phyloP scores from a whole-genome alignment of 2,329 filamentous ascomycete genomes.

The Coleophoma cylindrospora region DNA sequence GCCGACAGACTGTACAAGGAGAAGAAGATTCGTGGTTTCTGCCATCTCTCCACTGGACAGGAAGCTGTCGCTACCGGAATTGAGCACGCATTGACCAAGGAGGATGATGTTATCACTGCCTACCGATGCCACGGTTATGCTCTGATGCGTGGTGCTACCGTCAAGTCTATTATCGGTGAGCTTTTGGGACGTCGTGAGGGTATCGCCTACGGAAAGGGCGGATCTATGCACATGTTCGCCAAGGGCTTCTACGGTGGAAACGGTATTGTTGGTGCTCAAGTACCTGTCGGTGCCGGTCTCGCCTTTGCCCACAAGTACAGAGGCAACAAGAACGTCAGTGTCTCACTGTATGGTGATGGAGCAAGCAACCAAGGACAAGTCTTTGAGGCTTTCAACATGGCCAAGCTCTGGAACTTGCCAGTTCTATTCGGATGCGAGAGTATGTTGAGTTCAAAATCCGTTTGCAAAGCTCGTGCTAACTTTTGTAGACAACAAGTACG shows the following conservation, averaged over 20 bases:
- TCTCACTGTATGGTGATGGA: slow-evolving; percentile 95
- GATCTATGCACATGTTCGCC: slow-evolving; percentile 99
- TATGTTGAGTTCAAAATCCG: slow-evolving; percentile 43
- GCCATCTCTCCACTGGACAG: slow-evolving; percentile 95
- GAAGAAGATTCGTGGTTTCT: slow-evolving; percentile 99
- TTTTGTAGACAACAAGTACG: slow-evolving; percentile 93
- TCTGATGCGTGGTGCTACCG: slow-evolving; percentile 86
- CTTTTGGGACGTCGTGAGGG: slow-evolving; percentile 91
- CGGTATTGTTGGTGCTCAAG: slow-evolving; percentile 97
- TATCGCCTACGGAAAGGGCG: slow-evolving; percentile 98
- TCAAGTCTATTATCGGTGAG: slow-evolving; percentile 93
- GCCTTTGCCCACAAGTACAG: slow-evolving; percentile 97
- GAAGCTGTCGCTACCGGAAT: slow-evolving; percentile 97
- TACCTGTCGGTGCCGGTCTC: slow-evolving; percentile 92
- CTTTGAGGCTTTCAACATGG: slow-evolving; percentile 99
- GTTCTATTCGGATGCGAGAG: slow-evolving; percentile 97
- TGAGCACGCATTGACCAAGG: slow-evolving; percentile 87
- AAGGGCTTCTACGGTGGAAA: slow-evolving; percentile 98
- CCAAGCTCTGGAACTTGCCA: slow-evolving; percentile 96
- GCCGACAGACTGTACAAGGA: slow-evolving; percentile 99
- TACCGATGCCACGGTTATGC: slow-evolving; percentile 99
- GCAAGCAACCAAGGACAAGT: slow-evolving; percentile 99
- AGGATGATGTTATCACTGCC: slow-evolving; percentile 93
- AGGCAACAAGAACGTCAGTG: slow-evolving; percentile 76
- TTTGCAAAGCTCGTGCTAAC: slow-evolving; percentile 20